phyloP scores from a whole-genome alignment of 2,329 filamentous ascomycete species.

The Paraconiothyrium brasiliense region DNA sequence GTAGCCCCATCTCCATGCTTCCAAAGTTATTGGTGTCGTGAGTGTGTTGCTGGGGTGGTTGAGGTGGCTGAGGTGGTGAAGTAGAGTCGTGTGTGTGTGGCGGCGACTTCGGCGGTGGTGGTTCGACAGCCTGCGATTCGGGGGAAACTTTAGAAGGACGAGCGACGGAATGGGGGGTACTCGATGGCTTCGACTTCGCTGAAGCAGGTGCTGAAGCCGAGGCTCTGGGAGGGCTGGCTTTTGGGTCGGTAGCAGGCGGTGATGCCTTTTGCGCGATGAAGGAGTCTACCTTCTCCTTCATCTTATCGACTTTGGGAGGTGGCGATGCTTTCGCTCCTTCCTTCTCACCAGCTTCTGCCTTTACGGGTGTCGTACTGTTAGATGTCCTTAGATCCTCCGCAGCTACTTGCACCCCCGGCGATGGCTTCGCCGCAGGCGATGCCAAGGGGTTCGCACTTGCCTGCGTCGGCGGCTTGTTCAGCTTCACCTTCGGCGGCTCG shows the following conservation, averaged over 20 bases:
- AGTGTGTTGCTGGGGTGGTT: too few relatives aligned
- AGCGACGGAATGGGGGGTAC: too few relatives aligned
- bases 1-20: background rate
- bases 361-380: background rate
- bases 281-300: background rate
- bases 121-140: background rate
- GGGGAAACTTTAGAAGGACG: background rate
- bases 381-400: background rate
- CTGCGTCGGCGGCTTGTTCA: background rate
- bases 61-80: background rate
- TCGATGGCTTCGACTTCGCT: too few relatives aligned
- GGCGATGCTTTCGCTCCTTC: background rate
- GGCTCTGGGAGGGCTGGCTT: too few relatives aligned
- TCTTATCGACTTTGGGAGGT: background rate
- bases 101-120: background rate
- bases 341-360: background rate
- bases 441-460: background rate
- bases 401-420: background rate
- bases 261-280: background rate
- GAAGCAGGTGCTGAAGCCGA: too few relatives aligned
- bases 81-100: background rate
- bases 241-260: background rate
- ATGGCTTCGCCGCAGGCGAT: background rate
- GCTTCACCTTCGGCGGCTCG: background rate
- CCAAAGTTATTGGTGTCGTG: background rate